phyloP scores from a whole-genome alignment of 345 rosid genomes.

The Pistacia atlantica region DNA sequence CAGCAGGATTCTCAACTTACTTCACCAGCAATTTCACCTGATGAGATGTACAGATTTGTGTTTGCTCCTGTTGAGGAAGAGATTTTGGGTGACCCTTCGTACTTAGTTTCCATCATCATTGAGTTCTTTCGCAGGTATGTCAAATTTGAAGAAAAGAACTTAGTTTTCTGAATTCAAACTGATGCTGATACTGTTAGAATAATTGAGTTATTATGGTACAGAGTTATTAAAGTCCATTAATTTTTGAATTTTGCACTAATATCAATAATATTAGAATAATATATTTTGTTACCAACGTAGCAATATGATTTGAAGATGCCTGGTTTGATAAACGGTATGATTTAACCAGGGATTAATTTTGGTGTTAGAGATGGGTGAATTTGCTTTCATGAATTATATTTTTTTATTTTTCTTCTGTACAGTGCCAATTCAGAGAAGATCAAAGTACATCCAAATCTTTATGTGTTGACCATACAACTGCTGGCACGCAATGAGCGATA shows the following conservation, averaged over 20 bases:
- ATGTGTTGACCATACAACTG: constrained; percentile 74
- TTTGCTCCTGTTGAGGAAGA: constrained; percentile 88
- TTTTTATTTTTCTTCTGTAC: constrained; percentile 35
- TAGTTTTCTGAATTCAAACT: background rate
- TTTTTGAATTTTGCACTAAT: background rate
- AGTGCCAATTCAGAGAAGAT: constrained; percentile 79
- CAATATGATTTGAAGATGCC: background rate
- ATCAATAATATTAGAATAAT: background rate
- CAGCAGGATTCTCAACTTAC: constrained; percentile 69
- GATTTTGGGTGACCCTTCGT: constrained; percentile 84
- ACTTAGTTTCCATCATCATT: constrained; percentile 74
- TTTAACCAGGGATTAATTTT: background rate
- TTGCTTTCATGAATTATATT: background rate
- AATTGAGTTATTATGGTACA: background rate
- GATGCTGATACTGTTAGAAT: background rate
- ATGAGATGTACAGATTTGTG: constrained; percentile 85
- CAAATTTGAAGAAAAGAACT: background rate
- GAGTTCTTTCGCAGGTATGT: constrained; percentile 90
- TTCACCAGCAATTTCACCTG: constrained; percentile 87
- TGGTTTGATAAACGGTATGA: background rate
- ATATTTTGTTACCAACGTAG: background rate
- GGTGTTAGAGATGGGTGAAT: background rate
- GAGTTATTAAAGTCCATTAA: background rate
- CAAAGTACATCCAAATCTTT: constrained; percentile 70
- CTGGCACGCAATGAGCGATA: constrained; percentile 65